phyloP scores from a whole-genome alignment of 768 basidiomycete genomes.

The Boletus huronensis region DNA sequence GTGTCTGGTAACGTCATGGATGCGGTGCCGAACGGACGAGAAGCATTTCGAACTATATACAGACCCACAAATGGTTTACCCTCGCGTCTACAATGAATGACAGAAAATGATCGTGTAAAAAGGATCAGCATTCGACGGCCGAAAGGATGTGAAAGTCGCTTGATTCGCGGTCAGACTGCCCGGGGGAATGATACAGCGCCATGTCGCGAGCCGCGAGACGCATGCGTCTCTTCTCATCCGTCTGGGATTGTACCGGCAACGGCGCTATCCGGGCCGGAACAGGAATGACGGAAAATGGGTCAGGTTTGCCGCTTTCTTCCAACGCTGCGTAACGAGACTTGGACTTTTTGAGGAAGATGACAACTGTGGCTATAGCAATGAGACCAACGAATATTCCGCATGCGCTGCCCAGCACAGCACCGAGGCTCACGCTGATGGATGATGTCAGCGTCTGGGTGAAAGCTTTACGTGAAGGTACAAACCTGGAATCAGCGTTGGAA shows the following conservation, averaged over 20 bases:
- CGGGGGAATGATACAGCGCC: background rate
- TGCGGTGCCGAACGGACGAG: background rate
- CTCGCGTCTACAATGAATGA: background rate
- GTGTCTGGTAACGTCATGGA: conserved; percentile 1
- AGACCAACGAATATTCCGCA: conserved; percentile 6
- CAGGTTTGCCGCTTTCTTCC: background rate
- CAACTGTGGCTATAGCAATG: background rate
- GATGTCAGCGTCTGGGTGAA: background rate
- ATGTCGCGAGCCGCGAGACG: background rate
- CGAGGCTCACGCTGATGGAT: conserved; percentile 1
- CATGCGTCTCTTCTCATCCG: conserved; percentile 1
- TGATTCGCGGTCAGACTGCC: background rate
- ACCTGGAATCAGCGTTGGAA: background rate
- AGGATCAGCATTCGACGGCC: background rate
- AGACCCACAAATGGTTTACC: background rate
- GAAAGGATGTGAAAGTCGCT: background rate
- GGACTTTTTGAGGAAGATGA: conserved; percentile 7
- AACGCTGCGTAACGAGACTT: background rate
- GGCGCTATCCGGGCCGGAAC: background rate
- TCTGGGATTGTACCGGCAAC: background rate
- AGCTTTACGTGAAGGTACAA: background rate
- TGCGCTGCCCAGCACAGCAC: conserved; percentile 2
- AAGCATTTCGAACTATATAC: background rate
- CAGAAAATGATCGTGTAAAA: background rate
- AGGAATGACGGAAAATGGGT: conserved; percentile 1